phyloP scores from a whole-genome alignment of 2,329 filamentous ascomycete species.

The Graphium sp. region DNA sequence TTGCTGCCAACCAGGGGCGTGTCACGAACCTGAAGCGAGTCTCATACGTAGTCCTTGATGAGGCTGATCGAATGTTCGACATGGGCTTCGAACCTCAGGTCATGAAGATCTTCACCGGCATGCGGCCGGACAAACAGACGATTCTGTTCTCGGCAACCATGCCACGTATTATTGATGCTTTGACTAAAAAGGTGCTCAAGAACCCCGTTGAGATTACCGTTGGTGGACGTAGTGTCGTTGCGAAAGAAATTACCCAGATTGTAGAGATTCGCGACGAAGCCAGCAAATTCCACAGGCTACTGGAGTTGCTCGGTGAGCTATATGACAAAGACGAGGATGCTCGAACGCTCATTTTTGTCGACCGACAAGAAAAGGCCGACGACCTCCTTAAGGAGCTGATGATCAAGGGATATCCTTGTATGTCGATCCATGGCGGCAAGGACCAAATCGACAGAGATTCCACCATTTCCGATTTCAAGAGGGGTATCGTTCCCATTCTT shows the following conservation, averaged over 20 bases:
- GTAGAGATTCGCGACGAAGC: conserved; percentile 75
- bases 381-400: conserved; percentile 61
- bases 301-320: conserved; percentile 75
- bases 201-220: conserved; percentile 85
- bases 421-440: conserved; percentile 87
- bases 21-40: conserved; percentile 82
- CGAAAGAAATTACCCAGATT: conserved; percentile 81
- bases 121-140: conserved; percentile 82
- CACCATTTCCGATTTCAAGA: conserved; percentile 86
- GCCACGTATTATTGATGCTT: conserved; percentile 76
- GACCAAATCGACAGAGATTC: conserved; percentile 88
- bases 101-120: conserved; percentile 86
- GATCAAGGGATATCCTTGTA: conserved; percentile 75
- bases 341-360: conserved; percentile 78
- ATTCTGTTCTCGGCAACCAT: conserved; percentile 95
- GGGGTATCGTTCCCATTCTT: conserved; percentile 73
- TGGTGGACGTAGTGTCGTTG: conserved; percentile 74
- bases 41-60: conserved; percentile 88
- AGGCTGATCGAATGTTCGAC: conserved; percentile 98
- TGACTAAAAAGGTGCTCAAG: conserved; percentile 76
- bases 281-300: conserved; percentile 66
- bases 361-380: conserved; percentile 81
- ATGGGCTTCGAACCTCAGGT: conserved; percentile 99
- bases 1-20: conserved; percentile 84
- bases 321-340: conserved; percentile 82